Evolutionary conservation across 2,329 filamentous ascomycete genomes (phyloP).

Genomic region (Aspergillus uvarum): DNA sequence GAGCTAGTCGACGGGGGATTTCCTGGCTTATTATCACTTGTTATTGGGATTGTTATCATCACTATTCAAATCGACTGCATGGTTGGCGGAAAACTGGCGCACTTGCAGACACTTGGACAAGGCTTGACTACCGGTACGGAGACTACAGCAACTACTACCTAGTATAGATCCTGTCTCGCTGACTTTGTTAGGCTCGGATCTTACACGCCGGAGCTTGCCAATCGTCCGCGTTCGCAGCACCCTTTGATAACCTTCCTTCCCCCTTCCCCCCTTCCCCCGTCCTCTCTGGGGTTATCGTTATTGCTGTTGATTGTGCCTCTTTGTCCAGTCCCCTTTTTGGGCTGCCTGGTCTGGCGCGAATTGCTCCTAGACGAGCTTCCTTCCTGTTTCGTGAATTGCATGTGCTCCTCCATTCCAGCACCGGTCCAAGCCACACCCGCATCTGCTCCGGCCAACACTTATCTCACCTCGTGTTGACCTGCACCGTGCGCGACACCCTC

Average conservation of each 20-base stretch:
- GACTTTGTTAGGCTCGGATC: not conserved
- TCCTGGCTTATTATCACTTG: not conserved
- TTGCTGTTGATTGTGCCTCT: not conserved
- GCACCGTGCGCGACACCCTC: not conserved
- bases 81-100: not conserved
- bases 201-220: not conserved
- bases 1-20: not conserved
- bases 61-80: not conserved
- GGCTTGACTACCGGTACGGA: not conserved
- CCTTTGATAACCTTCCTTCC: not conserved
- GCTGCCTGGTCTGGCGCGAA: not conserved
- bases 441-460: not conserved
- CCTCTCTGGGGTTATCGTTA: not conserved
- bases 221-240: not conserved
- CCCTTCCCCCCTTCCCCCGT: not conserved
- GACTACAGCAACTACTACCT: too few relatives aligned
- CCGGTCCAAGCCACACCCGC: not conserved
- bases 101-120: not conserved
- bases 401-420: slow-evolving; percentile 1
- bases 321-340: not conserved
- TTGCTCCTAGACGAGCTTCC: not conserved
- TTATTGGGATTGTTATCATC: not conserved
- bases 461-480: not conserved
- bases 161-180: not conserved
- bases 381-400: slow-evolving; percentile 2